Percentiles rank a stretch among this genome's conserved stretches.
phyloP scores from a whole-genome alignment of 2,329 filamentous ascomycete species.

The Geosmithia putterillii region DNA sequence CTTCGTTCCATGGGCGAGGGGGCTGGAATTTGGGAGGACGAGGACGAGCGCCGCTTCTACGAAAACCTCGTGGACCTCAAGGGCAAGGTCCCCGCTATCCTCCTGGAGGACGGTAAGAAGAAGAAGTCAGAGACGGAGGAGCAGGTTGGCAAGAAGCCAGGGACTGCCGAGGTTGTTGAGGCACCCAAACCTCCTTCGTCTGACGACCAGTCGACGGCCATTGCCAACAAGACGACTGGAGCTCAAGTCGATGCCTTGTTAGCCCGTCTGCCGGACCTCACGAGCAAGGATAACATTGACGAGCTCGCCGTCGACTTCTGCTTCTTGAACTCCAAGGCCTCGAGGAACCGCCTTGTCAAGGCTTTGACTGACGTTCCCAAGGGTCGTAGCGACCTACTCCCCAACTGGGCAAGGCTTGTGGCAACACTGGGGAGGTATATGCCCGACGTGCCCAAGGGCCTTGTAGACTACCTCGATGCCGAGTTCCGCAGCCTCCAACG shows the following conservation, averaged over 20 bases:
- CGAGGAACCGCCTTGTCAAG: constrained; percentile 85
- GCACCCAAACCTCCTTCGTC: constrained; percentile 35
- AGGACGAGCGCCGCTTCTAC: constrained; percentile 95
- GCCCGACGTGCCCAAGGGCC: constrained; percentile 81
- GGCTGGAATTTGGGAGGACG: constrained; percentile 95
- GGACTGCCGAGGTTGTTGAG: constrained; percentile 34
- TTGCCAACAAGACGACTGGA: constrained; percentile 94
- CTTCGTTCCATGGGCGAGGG: constrained; percentile 81
- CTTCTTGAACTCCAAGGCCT: constrained; percentile 96
- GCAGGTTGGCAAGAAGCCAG: constrained; percentile 62
- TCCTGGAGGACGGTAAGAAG: constrained; percentile 90
- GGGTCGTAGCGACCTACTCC: constrained; percentile 80
- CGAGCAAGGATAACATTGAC: constrained; percentile 83
- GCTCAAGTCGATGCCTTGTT: constrained; percentile 91
- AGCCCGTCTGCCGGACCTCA: constrained; percentile 78
- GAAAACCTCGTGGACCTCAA: constrained; percentile 93
- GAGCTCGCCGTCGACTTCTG: constrained; percentile 93
- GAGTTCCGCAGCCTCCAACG: constrained; percentile 95
- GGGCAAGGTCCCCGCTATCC: constrained; percentile 85
- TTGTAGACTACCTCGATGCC: constrained; percentile 86
- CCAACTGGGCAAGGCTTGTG: constrained; percentile 82
- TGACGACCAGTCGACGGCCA: constrained; percentile 74
- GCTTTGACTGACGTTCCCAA: constrained; percentile 91
- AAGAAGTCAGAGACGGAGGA: constrained; percentile 79
- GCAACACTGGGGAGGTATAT: constrained; percentile 91